Evolutionary conservation across 2,329 filamentous ascomycete species (phyloP).

Genomic region (Fusarium sambucinum): DNA sequence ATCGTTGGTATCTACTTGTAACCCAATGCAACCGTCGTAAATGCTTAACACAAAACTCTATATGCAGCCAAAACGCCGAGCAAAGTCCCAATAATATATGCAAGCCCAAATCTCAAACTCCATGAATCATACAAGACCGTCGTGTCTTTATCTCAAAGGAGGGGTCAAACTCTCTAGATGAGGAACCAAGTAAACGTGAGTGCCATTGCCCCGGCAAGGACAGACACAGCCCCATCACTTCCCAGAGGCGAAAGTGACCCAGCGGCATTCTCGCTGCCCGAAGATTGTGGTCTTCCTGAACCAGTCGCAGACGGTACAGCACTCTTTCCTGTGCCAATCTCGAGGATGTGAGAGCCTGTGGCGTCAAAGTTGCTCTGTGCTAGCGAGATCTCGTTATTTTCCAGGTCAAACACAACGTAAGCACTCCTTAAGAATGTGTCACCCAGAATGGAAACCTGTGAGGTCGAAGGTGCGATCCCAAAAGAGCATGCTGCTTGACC

Average conservation of each 20-base stretch:
- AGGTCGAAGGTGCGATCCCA: conserved; percentile 71
- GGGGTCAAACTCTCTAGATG: conserved; percentile 2
- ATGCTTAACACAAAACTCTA: background rate
- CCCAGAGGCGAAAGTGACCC: conserved; percentile 16
- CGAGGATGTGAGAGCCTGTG: conserved; percentile 59
- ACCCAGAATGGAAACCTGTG: conserved; percentile 72
- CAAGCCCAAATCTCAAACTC: background rate
- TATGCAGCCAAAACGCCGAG: conserved; percentile 1
- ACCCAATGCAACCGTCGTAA: background rate
- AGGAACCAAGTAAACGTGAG: conserved; percentile 38
- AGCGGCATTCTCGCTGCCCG: conserved; percentile 21
- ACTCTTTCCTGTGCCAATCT: conserved; percentile 64
- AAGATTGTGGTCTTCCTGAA: conserved; percentile 56
- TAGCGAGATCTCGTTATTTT: conserved; percentile 77
- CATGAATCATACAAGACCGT: background rate
- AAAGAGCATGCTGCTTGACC: conserved; percentile 72
- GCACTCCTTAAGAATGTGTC: conserved; percentile 81
- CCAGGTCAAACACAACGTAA: conserved; percentile 81
- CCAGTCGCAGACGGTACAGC: conserved; percentile 67
- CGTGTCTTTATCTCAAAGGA: background rate
- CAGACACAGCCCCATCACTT: conserved; percentile 1
- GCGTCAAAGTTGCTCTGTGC: conserved; percentile 75
- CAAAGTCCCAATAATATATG: background rate
- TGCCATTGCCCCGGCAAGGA: conserved; percentile 24
- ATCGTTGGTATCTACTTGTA: conserved; percentile 1